Percentiles rank a stretch among this genome's conserved stretches.
Evolutionary conservation across 345 rosid species (phyloP).

Genomic region (Pistacia vera): DNA sequence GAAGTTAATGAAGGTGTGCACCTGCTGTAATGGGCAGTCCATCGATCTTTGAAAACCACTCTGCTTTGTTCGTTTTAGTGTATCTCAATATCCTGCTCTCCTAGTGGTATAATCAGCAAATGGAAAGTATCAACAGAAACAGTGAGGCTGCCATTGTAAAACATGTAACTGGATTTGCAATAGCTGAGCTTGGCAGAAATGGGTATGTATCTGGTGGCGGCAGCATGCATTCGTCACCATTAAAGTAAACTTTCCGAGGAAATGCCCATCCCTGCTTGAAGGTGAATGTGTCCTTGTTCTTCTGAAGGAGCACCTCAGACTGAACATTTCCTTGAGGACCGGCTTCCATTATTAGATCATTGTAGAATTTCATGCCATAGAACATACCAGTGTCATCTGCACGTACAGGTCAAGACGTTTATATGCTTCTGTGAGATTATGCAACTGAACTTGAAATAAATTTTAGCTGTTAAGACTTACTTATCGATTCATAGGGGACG

Average conservation of each 20-base stretch:
- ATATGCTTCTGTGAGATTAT: neutral
- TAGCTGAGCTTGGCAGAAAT: constrained; percentile 41
- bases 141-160: constrained; percentile 30
- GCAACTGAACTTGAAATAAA: neutral
- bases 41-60: constrained; percentile 17
- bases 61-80: constrained; percentile 5
- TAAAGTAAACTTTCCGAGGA: constrained; percentile 59
- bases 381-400: constrained; percentile 68
- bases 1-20: constrained; percentile 14
- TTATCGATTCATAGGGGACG: constrained; percentile 48
- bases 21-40: constrained; percentile 13
- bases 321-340: constrained; percentile 63
- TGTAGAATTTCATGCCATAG: constrained; percentile 56
- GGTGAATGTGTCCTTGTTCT: constrained; percentile 47
- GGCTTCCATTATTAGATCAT: constrained; percentile 58
- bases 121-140: constrained; percentile 23
- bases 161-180: constrained; percentile 20
- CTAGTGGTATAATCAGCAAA: constrained; percentile 18
- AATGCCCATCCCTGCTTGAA: constrained; percentile 65
- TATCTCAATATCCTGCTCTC: constrained; percentile 13
- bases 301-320: constrained; percentile 54
- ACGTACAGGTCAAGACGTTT: constrained; percentile 12
- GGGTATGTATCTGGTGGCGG: constrained; percentile 60
- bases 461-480: constrained; percentile 33
- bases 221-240: constrained; percentile 62